A percentile compares a stretch with the other conserved stretches of the same genome.
Evolutionary conservation across 192 early-diverging fungal genomes (phyloP).

Genomic region (Coemansia sp.): DNA sequence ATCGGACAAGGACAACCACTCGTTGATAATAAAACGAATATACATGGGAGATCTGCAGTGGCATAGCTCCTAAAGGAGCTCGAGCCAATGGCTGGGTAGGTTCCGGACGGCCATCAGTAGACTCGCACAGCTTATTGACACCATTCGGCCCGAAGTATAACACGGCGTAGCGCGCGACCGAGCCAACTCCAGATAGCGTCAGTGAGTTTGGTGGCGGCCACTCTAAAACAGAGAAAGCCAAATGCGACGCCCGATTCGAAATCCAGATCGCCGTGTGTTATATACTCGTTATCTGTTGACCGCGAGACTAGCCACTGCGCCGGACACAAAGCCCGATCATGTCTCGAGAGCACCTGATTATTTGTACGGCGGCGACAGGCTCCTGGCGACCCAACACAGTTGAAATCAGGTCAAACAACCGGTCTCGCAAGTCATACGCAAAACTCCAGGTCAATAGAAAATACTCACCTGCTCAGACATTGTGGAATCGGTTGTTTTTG

Average conservation of each 20-base stretch:
- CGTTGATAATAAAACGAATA: not conserved
- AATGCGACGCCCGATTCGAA: not conserved
- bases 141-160: too few species aligned
- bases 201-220: not conserved
- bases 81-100: not conserved
- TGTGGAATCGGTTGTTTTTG: conserved; percentile 21
- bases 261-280: not conserved
- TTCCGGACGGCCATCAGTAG: not conserved
- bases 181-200: not conserved
- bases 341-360: not conserved
- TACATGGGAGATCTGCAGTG: not conserved
- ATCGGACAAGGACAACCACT: not conserved
- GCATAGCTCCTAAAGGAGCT: not conserved
- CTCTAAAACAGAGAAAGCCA: not conserved
- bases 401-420: not conserved
- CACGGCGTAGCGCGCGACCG: not conserved
- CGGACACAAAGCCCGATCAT: not conserved
- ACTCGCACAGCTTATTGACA: not conserved
- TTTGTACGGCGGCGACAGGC: not conserved
- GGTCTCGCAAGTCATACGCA: not conserved
- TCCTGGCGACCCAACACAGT: not conserved
- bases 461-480: conserved; percentile 57
- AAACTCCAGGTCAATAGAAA: conserved; percentile 7
- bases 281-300: not conserved
- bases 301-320: not conserved